These are phyloP conservation scores for Paramarasmius palmivorus DNA, from an alignment of 1,284 basidiomycete genomes.

Conservation along the genomic window DNA sequence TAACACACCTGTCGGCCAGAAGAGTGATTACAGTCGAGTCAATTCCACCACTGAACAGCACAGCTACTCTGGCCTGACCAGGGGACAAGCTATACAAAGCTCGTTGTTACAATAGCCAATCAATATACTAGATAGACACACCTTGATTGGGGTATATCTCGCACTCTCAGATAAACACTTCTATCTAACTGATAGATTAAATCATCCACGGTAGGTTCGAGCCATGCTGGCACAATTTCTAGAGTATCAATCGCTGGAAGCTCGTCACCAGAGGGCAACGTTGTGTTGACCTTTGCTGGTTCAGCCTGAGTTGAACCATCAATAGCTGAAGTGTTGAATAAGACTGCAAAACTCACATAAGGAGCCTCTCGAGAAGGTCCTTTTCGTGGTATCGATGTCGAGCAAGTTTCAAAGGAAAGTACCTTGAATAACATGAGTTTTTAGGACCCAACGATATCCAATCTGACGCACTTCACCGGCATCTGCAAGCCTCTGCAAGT, in stretches of 20 bases:
- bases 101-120: too few species aligned
- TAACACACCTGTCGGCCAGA: constrained; percentile 68
- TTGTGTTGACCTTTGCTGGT: constrained; percentile 45
- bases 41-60: constrained; percentile 96
- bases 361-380: constrained; percentile 6
- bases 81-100: neutral
- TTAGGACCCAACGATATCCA: neutral
- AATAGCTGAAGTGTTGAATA: neutral
- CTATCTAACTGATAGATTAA: constrained; percentile 54
- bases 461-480: constrained; percentile 24
- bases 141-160: constrained; percentile 48
- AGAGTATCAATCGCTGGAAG: constrained; percentile 36
- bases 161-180: constrained; percentile 65
- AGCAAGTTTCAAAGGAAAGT: constrained; percentile 28
- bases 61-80: constrained; percentile 62
- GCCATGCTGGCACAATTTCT: constrained; percentile 44
- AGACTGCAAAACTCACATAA: constrained; percentile 25
- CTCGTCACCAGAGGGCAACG: constrained; percentile 43
- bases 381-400: constrained; percentile 27
- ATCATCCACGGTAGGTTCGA: constrained; percentile 47
- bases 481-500: constrained; percentile 33
- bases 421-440: constrained; percentile 29
- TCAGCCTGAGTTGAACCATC: constrained; percentile 37
- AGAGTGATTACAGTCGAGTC: constrained; percentile 88
- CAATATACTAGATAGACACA: constrained; percentile 23